Conservation (phyloP, 768 basidiomycete genomes). For the Pulveroboletus sp. region DNA sequence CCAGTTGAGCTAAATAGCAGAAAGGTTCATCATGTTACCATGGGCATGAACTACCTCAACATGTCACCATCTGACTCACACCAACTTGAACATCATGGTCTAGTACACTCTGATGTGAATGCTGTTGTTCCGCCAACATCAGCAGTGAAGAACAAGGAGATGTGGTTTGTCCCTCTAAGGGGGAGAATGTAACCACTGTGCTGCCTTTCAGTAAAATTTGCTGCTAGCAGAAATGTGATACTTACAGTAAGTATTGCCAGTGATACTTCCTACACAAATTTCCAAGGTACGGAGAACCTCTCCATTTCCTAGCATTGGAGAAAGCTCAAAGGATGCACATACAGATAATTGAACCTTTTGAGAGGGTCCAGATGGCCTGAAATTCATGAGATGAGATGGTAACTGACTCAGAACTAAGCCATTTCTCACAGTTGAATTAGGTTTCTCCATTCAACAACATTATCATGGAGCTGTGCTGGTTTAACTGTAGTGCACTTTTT, state of each 20-base stretch:
- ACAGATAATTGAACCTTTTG: neutral
- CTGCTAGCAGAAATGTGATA: neutral
- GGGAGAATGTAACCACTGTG: neutral
- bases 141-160: neutral
- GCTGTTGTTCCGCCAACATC: neutral
- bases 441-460: neutral
- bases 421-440: neutral
- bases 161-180: neutral
- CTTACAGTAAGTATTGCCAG: neutral
- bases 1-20: neutral
- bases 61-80: neutral
- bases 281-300: neutral
- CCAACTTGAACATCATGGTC: neutral
- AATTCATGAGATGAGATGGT: neutral
- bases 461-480: neutral
- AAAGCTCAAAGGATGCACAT: slow-evolving; percentile 3
- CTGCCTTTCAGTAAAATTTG: neutral
- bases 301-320: slow-evolving; percentile 1
- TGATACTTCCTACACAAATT: neutral
- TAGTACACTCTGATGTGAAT: neutral
- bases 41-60: no score
- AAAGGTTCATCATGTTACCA: no score
- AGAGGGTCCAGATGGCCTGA: neutral
- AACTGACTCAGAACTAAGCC: no score
- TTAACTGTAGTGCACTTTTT: neutral